Percentiles rank a stretch among this genome's conserved stretches.
These are phyloP conservation scores for Aspergillus felis DNA, from an alignment of 2,329 filamentous ascomycete genomes.

Conservation along the genomic window DNA sequence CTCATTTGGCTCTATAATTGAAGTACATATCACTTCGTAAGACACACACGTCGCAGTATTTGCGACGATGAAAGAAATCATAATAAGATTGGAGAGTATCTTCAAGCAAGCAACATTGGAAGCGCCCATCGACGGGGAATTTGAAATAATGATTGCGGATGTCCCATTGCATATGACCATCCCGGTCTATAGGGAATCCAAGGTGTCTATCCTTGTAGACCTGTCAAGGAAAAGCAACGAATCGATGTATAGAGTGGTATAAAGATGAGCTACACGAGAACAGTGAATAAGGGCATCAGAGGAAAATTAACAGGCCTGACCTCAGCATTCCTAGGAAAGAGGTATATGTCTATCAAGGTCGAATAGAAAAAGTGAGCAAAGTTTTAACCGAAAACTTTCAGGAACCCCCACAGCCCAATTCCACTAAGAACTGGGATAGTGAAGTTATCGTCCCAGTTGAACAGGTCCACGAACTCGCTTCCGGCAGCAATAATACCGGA, in stretches of 20 bases:
- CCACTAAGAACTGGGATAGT: slow-evolving; percentile 93
- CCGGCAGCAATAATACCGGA: slow-evolving; percentile 84
- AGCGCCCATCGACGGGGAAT: background rate
- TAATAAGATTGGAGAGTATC: background rate
- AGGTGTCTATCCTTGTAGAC: background rate
- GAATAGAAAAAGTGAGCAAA: slow-evolving; percentile 4
- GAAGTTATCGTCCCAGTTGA: slow-evolving; percentile 94
- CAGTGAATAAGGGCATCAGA: background rate
- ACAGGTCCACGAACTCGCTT: slow-evolving; percentile 87
- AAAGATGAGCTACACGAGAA: background rate
- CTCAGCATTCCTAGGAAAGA: background rate
- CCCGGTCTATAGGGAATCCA: background rate
- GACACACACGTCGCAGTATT: background rate
- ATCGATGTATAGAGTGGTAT: background rate
- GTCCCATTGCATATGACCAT: background rate
- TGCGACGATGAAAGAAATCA: background rate
- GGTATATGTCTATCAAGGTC: background rate
- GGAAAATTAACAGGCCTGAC: background rate
- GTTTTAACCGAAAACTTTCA: slow-evolving; percentile 70
- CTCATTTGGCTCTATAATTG: background rate
- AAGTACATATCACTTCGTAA: background rate
- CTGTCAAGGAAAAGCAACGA: background rate
- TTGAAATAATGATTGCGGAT: background rate
- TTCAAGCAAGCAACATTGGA: background rate
- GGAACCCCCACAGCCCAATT: slow-evolving; percentile 82